Base-by-base conservation (phyloP, 1,284 basidiomycete species). In the Athelia psychrophila region DNA sequence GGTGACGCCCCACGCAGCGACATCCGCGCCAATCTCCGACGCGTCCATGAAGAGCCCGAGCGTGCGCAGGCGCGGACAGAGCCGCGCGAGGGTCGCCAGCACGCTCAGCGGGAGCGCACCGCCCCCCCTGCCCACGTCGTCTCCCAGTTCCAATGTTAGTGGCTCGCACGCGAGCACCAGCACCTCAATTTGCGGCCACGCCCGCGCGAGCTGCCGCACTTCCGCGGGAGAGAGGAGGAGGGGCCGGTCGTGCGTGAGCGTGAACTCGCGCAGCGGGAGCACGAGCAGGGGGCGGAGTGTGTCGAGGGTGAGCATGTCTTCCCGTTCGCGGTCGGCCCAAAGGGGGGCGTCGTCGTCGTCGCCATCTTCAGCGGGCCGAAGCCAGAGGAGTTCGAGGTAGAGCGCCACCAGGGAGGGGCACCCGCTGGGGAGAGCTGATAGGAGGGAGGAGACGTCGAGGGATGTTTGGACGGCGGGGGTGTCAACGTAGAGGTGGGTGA, bases 21-120 rank as follows among this genome's bases (percentile, higher is more conserved):
- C 20, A 5, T 6, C 38, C 38, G 38, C 38, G 27, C 27, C 13
- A 13, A 30, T 30, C 8, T 9, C 6, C 16, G 66, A 62, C 2
- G 74, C 71, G 54, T 78, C 60, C 51, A 84, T 48, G 63, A 78
- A 84, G 5, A 86, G 64, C 1, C 79, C 78, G n/a, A 86, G 74
- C 38, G 69, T 60, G 13, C 55, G 66, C 5, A 86, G 63, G 6
- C 73, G 73, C 0, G 76, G 78, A 53, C 83, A 86, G 57, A 81
- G 74, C 15, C 59, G 61, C 0, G 81, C 80, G 59, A 86, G 79
- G 1, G 77, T 74, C 3, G 78, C 48, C 19, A 85, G 71, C 0
- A 80, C 75, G 15, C 66, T 59, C n/a, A 86, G 70, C 0, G 79
- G 76, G 33, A 84, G 71, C 3, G 64, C 56, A 3, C 72, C 63